A percentile compares a stretch with the other conserved stretches of the same genome.
Conservation (phyloP, 1,139 yeast genomes). For the Candida gigantensis region DNA sequence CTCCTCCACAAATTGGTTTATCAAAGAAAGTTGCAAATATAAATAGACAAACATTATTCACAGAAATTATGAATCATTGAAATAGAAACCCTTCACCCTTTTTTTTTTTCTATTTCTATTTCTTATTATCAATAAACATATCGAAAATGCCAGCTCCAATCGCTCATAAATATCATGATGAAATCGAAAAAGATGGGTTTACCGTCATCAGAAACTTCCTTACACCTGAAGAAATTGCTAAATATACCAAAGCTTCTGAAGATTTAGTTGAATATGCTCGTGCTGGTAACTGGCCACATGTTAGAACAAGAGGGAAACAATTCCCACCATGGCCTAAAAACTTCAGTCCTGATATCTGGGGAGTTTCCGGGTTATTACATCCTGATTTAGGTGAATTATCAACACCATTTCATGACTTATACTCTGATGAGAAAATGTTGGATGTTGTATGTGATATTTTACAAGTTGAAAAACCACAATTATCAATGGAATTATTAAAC, state of each 20-base stretch:
- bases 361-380: constrained; percentile 51
- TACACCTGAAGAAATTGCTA: constrained; percentile 39
- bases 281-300: constrained; percentile 53
- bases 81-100: too few species aligned
- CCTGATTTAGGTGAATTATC: constrained; percentile 48
- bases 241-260: constrained; percentile 41
- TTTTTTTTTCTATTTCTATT: too few species aligned
- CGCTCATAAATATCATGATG: constrained; percentile 26
- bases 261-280: constrained; percentile 48
- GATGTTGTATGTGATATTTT: constrained; percentile 47
- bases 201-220: constrained; percentile 45
- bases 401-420: constrained; percentile 45
- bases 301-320: constrained; percentile 56
- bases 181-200: constrained; percentile 47
- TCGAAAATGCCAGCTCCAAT: constrained; percentile 20
- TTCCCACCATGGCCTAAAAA: constrained; percentile 63
- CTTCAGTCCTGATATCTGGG: constrained; percentile 60
- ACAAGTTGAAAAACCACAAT: constrained; percentile 35
- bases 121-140: too few species aligned
- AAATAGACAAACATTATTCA: background rate
- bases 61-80: too few species aligned
- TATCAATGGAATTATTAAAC: constrained; percentile 56
- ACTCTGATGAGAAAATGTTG: constrained; percentile 44
- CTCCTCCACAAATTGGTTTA: background rate
- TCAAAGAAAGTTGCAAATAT: background rate